Base-by-base conservation (phyloP, 805 yeast genomes). In the Cyberlindnera mississippiensis region DNA sequence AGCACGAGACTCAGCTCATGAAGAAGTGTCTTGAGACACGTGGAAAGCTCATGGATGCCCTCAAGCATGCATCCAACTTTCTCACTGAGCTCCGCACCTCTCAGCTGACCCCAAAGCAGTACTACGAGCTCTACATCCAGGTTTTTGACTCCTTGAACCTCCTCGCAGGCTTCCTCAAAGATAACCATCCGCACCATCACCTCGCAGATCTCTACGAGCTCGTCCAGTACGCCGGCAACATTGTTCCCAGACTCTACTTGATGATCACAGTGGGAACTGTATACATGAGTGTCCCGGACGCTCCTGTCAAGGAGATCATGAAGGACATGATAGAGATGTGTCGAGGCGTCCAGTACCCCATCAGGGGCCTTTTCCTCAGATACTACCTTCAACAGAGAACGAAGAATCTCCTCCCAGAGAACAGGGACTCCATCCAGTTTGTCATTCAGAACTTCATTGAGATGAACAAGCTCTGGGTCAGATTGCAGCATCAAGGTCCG, bases 261-360 rank as follows among this genome's bases (percentile, higher is more conserved):
- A 88, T 93, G 97, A 84, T 93, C 33, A 91, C 95, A 2, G 91
- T 93, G 13, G 99, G 99, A 8, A 80, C 95, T 1, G 88, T 87
- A 3, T 89, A 85, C 66, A 80, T 91, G 82, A 68, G 84, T 7
- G 72, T 81, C 9, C 75, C 82, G 1, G 87, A 80, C 41, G 82
- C 95, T 0, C 96, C 97, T 0, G 73, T 78, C 28, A 77, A 77
- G 55, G 98, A 89, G 50, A 83, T 93, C 38, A 76, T 91, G 79
- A 86, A 85, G 61, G 99, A 93, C 60, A 84, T 93, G 95, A 82
- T 91, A 55, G 99, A 93, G 62, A 93, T 93, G 99, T 83, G 95
- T 50, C 76, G 95, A 31, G 99, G 97, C 13, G 96, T 91, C 2
- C 99, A 93, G 63, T 91, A 88, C 57, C 99, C 99, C 2, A 78